These are phyloP conservation scores for Fusarium sp. DNA, from an alignment of 2,329 filamentous ascomycete species.

Conservation along the genomic window DNA sequence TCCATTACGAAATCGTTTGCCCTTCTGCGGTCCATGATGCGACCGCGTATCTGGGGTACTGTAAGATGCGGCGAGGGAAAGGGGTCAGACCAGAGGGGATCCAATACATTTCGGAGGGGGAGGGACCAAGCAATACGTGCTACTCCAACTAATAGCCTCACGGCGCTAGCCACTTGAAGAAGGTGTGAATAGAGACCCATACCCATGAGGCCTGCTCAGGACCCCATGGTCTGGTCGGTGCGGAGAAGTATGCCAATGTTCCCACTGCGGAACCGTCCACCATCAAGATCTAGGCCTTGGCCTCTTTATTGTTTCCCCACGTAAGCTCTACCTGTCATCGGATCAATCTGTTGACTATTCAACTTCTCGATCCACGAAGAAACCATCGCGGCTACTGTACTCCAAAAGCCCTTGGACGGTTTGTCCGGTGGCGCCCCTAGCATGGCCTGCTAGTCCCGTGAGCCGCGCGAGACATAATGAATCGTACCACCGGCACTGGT, in stretches of 20 bases:
- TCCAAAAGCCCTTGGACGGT: background rate
- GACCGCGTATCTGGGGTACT: background rate
- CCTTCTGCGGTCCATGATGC: constrained; percentile 12
- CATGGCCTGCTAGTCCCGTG: constrained; percentile 10
- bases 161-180: constrained; percentile 21
- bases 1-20: constrained; percentile 40
- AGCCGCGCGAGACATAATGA: constrained; percentile 6
- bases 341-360: background rate
- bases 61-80: constrained; percentile 28
- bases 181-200: constrained; percentile 26
- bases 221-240: constrained; percentile 9
- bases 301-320: constrained; percentile 22
- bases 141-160: constrained; percentile 41
- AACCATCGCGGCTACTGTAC: background rate
- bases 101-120: constrained; percentile 17
- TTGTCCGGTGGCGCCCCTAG: constrained; percentile 33
- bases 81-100: constrained; percentile 19
- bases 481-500: constrained; percentile 16
- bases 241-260: constrained; percentile 28
- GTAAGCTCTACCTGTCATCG: background rate
- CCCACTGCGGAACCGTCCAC: constrained; percentile 33
- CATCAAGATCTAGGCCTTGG: constrained; percentile 30
- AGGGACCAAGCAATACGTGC: constrained; percentile 12
- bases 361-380: background rate
- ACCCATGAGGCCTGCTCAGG: background rate